Percentiles rank a stretch among this genome's conserved stretches.
These are phyloP conservation scores for Helicostylum pulchrum DNA, from an alignment of 192 early-diverging fungal species.

Conservation along the genomic window DNA sequence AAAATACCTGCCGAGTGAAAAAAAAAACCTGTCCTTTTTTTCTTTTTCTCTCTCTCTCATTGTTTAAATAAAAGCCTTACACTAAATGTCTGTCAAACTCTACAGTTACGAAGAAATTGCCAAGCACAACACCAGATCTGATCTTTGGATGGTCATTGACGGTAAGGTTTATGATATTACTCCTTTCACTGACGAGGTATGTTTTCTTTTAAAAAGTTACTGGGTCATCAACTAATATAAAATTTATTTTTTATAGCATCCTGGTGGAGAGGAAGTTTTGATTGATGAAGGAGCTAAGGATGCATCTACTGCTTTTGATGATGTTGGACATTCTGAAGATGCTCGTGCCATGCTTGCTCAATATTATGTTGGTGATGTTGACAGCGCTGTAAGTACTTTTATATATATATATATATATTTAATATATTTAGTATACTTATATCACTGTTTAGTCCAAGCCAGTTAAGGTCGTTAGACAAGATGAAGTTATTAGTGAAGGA, in stretches of 20 bases:
- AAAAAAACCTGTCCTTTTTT: neutral
- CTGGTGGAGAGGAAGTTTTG: slow-evolving; percentile 98
- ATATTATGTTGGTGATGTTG: slow-evolving; percentile 72
- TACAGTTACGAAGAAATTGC: slow-evolving; percentile 48
- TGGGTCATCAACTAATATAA: neutral
- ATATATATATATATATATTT: too few relatives aligned
- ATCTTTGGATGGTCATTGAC: slow-evolving; percentile 79
- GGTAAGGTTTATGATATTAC: slow-evolving; percentile 81
- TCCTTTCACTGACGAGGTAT: slow-evolving; percentile 71
- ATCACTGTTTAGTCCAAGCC: slow-evolving; percentile 23
- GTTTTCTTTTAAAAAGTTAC: neutral
- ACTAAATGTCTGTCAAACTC: slow-evolving; percentile 21
- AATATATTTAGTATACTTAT: too few relatives aligned
- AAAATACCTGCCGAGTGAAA: too few relatives aligned
- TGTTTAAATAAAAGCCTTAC: neutral
- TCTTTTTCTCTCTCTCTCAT: neutral
- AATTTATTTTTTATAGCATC: slow-evolving; percentile 62
- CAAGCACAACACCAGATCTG: slow-evolving; percentile 63
- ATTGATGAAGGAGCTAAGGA: slow-evolving; percentile 88
- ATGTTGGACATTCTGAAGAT: slow-evolving; percentile 95
- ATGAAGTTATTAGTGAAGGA: neutral
- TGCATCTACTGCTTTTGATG: slow-evolving; percentile 92
- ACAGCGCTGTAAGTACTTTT: slow-evolving; percentile 43
- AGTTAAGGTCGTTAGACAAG: slow-evolving; percentile 18
- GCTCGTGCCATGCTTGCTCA: slow-evolving; percentile 80